Evolutionary conservation across 2,329 filamentous ascomycete species (phyloP), one percentile per base, ranked within the genome.

Genomic region (Mycocentrospora acerina): DNA sequence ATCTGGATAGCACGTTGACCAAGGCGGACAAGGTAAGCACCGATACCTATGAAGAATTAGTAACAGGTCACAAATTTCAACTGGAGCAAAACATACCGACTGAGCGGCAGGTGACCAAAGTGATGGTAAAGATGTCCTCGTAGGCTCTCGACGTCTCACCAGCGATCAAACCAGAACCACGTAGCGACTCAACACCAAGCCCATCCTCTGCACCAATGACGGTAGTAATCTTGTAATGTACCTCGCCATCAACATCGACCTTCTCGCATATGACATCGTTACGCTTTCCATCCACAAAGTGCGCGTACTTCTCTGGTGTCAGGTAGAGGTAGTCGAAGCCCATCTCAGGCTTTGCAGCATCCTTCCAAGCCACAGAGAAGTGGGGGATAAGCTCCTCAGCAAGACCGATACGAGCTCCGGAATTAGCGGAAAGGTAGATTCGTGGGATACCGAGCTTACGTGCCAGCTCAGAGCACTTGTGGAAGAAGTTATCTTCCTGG

Each of bases 251-350:
- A 54, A 95, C 91, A 4, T 78, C 79, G 40, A 97, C 74, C 67
- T 88, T 80, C 71, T 98, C 90, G 3, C 91, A 96, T 59, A 97
- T 84, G 54, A 94, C 88, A 55, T 85, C 80, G 60, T 84, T 82
- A 53, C 78, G 75, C 62, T 85, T 81, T 53, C 81, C 82, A 57
- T 88, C 86, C 66, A 90, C 86, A 62, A 97, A 94, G 52, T 85
- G 83, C 71, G 86, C 83, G 79, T 94, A 91, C 61, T 86, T 80
- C 63, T 89, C 87, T 1, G 88, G 85, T 18, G 87, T 91, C 39
- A 98, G 78, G 73, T 97, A 98, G 25, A 98, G 81, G 73, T 98
- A 98, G 65, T 94, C 93, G 80, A 98, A 98, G 37, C 93, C 93
- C 54, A 82, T 76, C 66, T 95, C 87, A 29, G 88, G 93, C 68